Evolutionary conservation across 495 filamentous ascomycete species (phyloP).

Genomic region (Barbatosphaeria neglecta): DNA sequence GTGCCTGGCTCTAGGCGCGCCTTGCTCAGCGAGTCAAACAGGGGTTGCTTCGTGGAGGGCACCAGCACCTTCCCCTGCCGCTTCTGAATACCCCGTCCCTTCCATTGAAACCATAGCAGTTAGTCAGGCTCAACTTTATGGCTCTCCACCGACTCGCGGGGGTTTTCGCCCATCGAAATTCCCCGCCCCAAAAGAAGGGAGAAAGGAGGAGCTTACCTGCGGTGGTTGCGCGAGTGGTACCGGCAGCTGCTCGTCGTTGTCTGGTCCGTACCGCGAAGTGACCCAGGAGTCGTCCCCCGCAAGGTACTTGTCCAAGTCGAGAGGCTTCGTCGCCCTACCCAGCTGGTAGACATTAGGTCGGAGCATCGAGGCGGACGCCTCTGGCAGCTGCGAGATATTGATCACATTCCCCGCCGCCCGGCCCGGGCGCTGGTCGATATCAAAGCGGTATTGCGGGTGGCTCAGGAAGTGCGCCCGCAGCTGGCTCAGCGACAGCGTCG

Average conservation of each 20-base stretch:
- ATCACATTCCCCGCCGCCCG: conserved; percentile 9
- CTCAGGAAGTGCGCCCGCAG: conserved; percentile 31
- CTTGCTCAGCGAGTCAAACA: conserved; percentile 40
- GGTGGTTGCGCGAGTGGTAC: background rate
- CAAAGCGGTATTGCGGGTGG: conserved; percentile 34
- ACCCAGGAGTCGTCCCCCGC: conserved; percentile 30
- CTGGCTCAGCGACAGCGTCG: conserved; percentile 27
- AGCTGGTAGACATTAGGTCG: conserved; percentile 22
- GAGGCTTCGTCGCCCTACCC: conserved; percentile 18
- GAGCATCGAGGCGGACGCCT: conserved; percentile 4
- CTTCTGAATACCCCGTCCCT: conserved; percentile 1
- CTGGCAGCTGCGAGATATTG: conserved; percentile 8
- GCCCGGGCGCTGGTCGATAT: conserved; percentile 17
- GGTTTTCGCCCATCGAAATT: no score
- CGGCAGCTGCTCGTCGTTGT: conserved; percentile 13
- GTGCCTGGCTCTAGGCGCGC: conserved; percentile 31
- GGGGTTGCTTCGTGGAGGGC: conserved; percentile 35
- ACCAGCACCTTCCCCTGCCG: conserved; percentile 21
- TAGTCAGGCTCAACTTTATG: no score
- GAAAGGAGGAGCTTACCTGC: no score
- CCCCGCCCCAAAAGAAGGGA: no score
- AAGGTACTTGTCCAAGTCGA: conserved; percentile 28
- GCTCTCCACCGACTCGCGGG: no score
- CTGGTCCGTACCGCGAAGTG: conserved; percentile 24
- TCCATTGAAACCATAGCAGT: conserved; percentile 1